A percentile compares a stretch with the other conserved stretches of the same genome.
These are phyloP conservation scores for Patellifolia procumbens DNA, from an alignment of 179 eudicot species.

Conservation along the genomic window DNA sequence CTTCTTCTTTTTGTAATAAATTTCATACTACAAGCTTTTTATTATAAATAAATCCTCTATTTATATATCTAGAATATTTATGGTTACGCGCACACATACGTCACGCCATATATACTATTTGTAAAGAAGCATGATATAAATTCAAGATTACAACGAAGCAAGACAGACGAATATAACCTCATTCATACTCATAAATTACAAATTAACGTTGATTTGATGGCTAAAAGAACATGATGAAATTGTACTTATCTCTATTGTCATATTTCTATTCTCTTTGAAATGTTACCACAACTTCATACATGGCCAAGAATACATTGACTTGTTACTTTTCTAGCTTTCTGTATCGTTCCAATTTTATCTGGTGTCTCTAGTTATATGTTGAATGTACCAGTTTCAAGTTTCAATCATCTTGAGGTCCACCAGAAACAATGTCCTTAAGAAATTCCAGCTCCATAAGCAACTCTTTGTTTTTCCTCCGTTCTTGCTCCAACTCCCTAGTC, in stretches of 20 bases:
- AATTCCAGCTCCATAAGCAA: constrained; percentile 62
- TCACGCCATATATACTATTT: too few species aligned
- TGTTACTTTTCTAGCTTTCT: not conserved
- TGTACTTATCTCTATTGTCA: not conserved
- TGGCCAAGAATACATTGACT: too few species aligned
- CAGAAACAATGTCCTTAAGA: constrained; percentile 45
- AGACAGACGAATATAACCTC: too few species aligned
- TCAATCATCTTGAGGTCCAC: constrained; percentile 23
- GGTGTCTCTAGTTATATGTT: not conserved
- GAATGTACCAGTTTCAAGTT: not conserved
- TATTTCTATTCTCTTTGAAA: not conserved
- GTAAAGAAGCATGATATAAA: too few species aligned
- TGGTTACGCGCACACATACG: not conserved
- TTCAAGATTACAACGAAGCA: too few species aligned
- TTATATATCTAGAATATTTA: too few species aligned
- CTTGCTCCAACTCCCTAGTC: constrained; percentile 50
- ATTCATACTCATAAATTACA: too few species aligned
- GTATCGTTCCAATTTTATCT: constrained; percentile 1
- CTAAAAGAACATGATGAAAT: not conserved
- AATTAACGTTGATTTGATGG: too few species aligned
- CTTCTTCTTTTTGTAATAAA: too few species aligned
- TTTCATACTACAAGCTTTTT: too few species aligned
- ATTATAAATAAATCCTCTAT: too few species aligned
- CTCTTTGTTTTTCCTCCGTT: constrained; percentile 51
- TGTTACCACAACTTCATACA: not conserved